Conservation (phyloP, 2,329 filamentous ascomycete species). For the Sporothrix curviconia region DNA sequence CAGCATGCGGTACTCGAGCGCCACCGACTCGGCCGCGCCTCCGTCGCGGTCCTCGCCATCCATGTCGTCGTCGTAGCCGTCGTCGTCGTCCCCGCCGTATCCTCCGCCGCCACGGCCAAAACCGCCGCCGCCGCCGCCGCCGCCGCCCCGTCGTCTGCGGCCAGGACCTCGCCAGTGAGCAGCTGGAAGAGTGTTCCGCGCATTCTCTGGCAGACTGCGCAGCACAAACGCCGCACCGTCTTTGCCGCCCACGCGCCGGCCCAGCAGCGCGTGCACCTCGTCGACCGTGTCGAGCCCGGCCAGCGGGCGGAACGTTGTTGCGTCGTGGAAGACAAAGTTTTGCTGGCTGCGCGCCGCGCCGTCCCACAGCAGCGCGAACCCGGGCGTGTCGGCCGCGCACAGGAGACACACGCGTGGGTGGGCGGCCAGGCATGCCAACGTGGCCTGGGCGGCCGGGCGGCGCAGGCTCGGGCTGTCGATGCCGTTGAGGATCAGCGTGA, state of each 20-base stretch:
- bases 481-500: conserved; percentile 76
- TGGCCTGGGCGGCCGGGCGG: conserved; percentile 59
- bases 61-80: conserved; percentile 67
- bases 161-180: conserved; percentile 76
- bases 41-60: conserved; percentile 42
- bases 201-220: conserved; percentile 85
- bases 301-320: conserved; percentile 78
- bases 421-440: conserved; percentile 69
- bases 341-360: conserved; percentile 61
- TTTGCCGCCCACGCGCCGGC: conserved; percentile 76
- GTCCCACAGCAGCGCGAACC: conserved; percentile 86
- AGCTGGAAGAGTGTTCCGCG: conserved; percentile 79
- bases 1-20: conserved; percentile 81
- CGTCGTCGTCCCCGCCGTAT: conserved; percentile 82
- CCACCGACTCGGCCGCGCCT: conserved; percentile 50
- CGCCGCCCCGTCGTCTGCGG: conserved; percentile 56
- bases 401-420: conserved; percentile 67
- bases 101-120: conserved; percentile 52
- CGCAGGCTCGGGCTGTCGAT: conserved; percentile 76
- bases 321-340: conserved; percentile 88
- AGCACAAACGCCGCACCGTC: conserved; percentile 90
- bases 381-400: conserved; percentile 80
- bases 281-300: conserved; percentile 68
- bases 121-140: conserved; percentile 41
- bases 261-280: conserved; percentile 80